phyloP scores from a whole-genome alignment of 345 rosid species.

The Rubroshorea leprosula region DNA sequence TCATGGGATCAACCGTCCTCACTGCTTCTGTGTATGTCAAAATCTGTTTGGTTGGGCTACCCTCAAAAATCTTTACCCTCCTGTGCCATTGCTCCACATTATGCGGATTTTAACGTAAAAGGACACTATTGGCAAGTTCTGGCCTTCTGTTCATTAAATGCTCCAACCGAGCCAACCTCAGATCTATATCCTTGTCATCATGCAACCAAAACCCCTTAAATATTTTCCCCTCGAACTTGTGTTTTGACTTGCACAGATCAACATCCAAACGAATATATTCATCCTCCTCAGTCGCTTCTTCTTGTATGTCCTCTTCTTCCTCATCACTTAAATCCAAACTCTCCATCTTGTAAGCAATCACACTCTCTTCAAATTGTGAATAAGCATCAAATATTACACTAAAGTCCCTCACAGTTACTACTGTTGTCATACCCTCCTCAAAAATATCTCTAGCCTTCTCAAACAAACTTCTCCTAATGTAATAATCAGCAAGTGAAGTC shows the following conservation, averaged over 20 bases:
- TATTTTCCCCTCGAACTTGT: conserved; percentile 72
- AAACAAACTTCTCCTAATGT: conserved; percentile 70
- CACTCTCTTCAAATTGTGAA: conserved; percentile 73
- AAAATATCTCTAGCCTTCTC: conserved; percentile 93
- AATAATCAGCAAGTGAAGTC: conserved; percentile 97
- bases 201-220: conserved; percentile 83
- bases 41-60: conserved; percentile 83
- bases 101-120: conserved; percentile 93
- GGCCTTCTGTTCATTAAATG: conserved; percentile 79
- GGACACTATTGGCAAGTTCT: conserved; percentile 89
- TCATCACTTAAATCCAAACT: conserved; percentile 78
- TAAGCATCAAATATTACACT: conserved; percentile 89
- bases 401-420: conserved; percentile 90
- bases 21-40: conserved; percentile 94
- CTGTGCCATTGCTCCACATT: conserved; percentile 99
- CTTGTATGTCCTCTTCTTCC: conserved; percentile 40
- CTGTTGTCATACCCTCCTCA: conserved; percentile 96
- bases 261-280: conserved; percentile 68
- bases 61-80: conserved; percentile 86
- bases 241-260: conserved; percentile 35
- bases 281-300: conserved; percentile 41
- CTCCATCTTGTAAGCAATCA: conserved; percentile 74
- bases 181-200: conserved; percentile 80
- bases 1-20: conserved; percentile 91
- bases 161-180: conserved; percentile 79